Evolutionary conservation across 768 basidiomycete genomes (phyloP).

Genomic region (Tephrocybe sp.): DNA sequence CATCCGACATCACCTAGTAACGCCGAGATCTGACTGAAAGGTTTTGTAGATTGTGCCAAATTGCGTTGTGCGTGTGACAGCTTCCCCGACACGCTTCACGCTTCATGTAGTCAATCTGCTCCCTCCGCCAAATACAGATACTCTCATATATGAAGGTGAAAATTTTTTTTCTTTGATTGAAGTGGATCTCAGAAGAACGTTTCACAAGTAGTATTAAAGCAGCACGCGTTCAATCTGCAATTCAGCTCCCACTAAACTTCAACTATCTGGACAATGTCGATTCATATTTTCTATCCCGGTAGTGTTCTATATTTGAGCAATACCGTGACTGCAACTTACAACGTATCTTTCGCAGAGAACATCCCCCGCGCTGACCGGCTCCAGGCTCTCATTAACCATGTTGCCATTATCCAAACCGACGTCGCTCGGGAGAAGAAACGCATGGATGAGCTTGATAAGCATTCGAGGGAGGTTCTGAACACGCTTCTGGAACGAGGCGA

Average conservation of each 20-base stretch:
- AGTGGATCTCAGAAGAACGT: neutral
- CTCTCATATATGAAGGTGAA: no score
- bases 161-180: no score
- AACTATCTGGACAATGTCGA: neutral
- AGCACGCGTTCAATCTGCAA: neutral
- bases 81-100: no score
- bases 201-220: neutral
- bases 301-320: neutral
- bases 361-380: conserved; percentile 1
- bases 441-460: conserved; percentile 2
- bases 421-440: conserved; percentile 1
- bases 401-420: conserved; percentile 3
- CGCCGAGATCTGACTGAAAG: no score
- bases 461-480: neutral
- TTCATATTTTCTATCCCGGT: neutral
- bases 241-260: neutral
- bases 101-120: no score
- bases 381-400: conserved; percentile 3
- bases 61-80: no score
- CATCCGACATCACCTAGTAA: no score
- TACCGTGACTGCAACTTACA: neutral
- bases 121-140: no score
- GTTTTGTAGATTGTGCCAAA: no score
- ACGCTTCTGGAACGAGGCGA: neutral
- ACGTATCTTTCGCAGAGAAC: neutral